Conservation (phyloP, 176 grass and related monocot genomes). For the Phoenix roebelenii region DNA sequence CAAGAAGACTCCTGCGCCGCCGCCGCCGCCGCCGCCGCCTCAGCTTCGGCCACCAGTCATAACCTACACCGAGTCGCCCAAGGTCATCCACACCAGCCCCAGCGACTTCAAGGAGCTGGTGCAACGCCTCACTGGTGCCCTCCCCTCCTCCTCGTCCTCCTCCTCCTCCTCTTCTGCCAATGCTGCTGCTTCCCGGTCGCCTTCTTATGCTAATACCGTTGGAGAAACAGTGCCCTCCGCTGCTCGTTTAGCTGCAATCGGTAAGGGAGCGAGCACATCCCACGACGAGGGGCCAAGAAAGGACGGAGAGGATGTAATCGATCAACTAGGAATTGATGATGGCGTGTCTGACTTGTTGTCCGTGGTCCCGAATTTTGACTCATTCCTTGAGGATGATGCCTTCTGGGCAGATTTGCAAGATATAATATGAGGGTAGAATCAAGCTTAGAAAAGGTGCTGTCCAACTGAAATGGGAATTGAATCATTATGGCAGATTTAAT, state of each 20-base stretch:
- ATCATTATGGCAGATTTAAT: too few species aligned
- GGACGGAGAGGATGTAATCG: slow-evolving; percentile 1
- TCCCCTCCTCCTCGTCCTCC: background rate
- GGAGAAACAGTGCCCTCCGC: slow-evolving; percentile 10
- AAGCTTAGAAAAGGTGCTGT: too few species aligned
- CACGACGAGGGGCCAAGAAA: background rate
- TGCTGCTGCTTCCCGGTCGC: background rate
- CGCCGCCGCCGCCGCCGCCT: slow-evolving; percentile 3
- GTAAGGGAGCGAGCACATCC: background rate
- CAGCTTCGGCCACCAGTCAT: slow-evolving; percentile 36
- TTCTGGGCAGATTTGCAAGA: too few species aligned
- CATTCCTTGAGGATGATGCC: too few species aligned
- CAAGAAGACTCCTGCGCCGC: slow-evolving; percentile 8
- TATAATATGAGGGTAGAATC: too few species aligned
- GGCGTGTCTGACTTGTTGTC: slow-evolving; percentile 15
- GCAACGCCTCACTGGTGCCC: slow-evolving; percentile 52
- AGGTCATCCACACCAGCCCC: slow-evolving; percentile 49
- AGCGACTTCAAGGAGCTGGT: slow-evolving; percentile 64
- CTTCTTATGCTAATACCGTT: background rate
- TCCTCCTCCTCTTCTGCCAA: background rate
- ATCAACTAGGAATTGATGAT: slow-evolving; percentile 6
- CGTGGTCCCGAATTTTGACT: background rate
- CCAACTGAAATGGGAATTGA: too few species aligned
- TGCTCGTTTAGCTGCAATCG: slow-evolving; percentile 13
- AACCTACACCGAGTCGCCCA: slow-evolving; percentile 51